Percentiles rank a stretch among this genome's conserved stretches.
These are phyloP conservation scores for Ophiobolus disseminans DNA, from an alignment of 2,329 filamentous ascomycete genomes.

Conservation along the genomic window DNA sequence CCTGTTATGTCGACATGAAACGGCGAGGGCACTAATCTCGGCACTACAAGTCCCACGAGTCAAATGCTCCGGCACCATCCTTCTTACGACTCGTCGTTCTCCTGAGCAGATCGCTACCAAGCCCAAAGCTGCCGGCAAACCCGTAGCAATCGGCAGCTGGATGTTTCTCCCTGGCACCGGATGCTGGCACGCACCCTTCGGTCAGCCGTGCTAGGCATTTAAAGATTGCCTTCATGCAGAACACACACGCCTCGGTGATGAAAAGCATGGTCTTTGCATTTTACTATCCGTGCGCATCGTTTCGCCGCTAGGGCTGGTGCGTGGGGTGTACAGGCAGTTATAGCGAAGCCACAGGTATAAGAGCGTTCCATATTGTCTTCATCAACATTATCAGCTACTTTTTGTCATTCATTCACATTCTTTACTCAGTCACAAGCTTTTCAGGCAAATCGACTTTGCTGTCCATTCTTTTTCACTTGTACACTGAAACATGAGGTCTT, in stretches of 20 bases:
- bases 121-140: background rate
- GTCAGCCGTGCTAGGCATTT: no score
- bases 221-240: no score
- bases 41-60: background rate
- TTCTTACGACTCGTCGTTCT: background rate
- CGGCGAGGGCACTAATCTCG: background rate
- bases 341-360: no score
- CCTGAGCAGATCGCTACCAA: background rate
- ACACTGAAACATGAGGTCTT: conserved; percentile 28
- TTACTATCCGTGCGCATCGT: no score
- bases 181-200: background rate
- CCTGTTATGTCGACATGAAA: conserved; percentile 9
- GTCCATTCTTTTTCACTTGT: conserved; percentile 21
- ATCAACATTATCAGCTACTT: conserved; percentile 17
- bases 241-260: no score
- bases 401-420: conserved; percentile 10
- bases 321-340: no score
- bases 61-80: conserved; percentile 2
- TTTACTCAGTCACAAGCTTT: no score
- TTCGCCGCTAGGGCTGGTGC: no score
- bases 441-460: conserved; percentile 31
- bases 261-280: no score
- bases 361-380: background rate
- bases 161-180: background rate
- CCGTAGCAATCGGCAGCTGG: background rate